Percentiles rank a stretch among this genome's conserved stretches.
phyloP scores from a whole-genome alignment of 2,329 filamentous ascomycete genomes.

The Fusarium illudens region DNA sequence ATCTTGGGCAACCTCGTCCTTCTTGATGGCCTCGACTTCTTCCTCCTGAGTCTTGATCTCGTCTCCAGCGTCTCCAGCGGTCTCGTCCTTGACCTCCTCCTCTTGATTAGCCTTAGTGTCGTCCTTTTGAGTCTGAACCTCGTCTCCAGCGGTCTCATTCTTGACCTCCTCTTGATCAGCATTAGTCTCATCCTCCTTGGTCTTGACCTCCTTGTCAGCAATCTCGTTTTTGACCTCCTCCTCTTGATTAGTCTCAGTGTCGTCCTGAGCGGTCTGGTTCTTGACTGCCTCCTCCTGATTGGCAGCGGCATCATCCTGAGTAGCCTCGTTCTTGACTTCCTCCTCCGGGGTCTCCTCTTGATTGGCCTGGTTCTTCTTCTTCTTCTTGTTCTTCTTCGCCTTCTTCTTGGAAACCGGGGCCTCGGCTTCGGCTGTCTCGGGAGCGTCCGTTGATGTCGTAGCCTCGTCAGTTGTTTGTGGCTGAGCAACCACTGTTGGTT shows the following conservation, averaged over 20 bases:
- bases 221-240: neutral
- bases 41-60: neutral
- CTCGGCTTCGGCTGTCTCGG: conserved; percentile 19
- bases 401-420: conserved; percentile 40
- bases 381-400: conserved; percentile 49
- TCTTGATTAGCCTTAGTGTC: neutral
- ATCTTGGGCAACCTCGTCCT: neutral
- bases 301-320: neutral
- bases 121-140: too few relatives aligned
- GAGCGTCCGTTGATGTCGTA: neutral
- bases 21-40: neutral
- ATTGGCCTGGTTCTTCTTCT: conserved; percentile 26
- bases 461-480: neutral
- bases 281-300: neutral
- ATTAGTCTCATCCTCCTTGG: too few relatives aligned
- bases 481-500: neutral
- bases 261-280: neutral
- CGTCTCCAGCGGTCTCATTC: too few relatives aligned
- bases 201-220: neutral
- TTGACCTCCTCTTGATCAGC: too few relatives aligned
- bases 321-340: neutral
- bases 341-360: conserved; percentile 17
- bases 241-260: neutral
- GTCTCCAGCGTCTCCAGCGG: neutral
- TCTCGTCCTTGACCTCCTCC: neutral